Conservation (phyloP, 331 rosid species). For the Telfairia occidentalis region DNA sequence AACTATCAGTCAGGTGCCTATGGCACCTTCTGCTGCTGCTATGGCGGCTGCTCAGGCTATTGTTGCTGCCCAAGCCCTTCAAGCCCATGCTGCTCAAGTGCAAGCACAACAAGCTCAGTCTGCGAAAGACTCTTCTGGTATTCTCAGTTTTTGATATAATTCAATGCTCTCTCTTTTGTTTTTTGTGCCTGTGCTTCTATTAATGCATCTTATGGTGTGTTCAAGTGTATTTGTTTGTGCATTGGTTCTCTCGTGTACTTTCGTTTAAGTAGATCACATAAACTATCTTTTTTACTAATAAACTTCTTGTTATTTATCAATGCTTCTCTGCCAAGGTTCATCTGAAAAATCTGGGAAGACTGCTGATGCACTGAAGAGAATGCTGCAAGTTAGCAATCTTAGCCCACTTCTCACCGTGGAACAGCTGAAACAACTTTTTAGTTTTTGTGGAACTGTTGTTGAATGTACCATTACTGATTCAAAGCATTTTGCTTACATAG, state of each 20-base stretch:
- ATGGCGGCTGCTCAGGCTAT: constrained; percentile 99
- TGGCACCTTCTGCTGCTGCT: constrained; percentile 99
- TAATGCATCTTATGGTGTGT: neutral
- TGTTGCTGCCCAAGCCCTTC: constrained; percentile 98
- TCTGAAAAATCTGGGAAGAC: constrained; percentile 65
- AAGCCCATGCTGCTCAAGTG: constrained; percentile 97
- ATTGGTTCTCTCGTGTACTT: neutral
- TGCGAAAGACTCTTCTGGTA: constrained; percentile 74
- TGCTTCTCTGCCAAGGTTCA: constrained; percentile 39
- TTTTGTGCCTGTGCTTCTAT: neutral
- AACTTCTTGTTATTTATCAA: constrained; percentile 1
- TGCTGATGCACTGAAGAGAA: constrained; percentile 64
- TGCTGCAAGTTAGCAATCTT: constrained; percentile 99
- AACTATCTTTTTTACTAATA: neutral
- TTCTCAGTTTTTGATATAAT: constrained; percentile 1
- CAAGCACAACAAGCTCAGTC: constrained; percentile 63
- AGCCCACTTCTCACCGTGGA: constrained; percentile 95
- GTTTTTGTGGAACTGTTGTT: constrained; percentile 91
- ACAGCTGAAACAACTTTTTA: constrained; percentile 86
- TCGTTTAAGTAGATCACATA: neutral
- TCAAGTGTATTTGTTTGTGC: neutral
- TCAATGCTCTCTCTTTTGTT: neutral
- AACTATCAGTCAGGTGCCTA: constrained; percentile 86
- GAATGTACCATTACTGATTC: constrained; percentile 89
- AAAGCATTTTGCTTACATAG: constrained; percentile 97